These are phyloP conservation scores for Cercospora sp. DNA, from an alignment of 2,329 filamentous ascomycete genomes.

Conservation along the genomic window DNA sequence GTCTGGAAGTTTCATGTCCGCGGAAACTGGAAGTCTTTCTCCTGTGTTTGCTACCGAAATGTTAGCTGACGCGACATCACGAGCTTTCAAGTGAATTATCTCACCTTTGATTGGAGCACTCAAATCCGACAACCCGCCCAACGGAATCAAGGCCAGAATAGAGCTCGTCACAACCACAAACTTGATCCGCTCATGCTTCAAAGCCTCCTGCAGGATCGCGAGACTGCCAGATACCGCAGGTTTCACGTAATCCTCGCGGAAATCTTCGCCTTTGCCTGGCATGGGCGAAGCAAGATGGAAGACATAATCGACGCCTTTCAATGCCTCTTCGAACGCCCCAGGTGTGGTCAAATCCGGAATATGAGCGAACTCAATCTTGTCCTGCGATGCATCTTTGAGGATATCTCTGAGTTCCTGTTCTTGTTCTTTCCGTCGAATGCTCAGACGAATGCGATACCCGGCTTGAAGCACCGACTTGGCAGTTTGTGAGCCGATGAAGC, in stretches of 20 bases:
- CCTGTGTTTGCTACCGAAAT: not conserved
- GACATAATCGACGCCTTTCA: conserved; percentile 33
- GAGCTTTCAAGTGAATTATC: not conserved
- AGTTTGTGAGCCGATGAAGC: conserved; percentile 36
- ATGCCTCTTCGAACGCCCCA: conserved; percentile 22
- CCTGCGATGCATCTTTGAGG: conserved; percentile 3
- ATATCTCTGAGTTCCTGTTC: not conserved
- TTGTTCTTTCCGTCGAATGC: conserved; percentile 22
- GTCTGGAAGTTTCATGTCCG: conserved; percentile 1
- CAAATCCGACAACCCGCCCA: conserved; percentile 8
- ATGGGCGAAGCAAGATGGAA: conserved; percentile 39
- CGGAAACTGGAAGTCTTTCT: not conserved
- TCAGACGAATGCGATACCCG: conserved; percentile 26
- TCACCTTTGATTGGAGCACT: not conserved
- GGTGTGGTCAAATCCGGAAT: conserved; percentile 23
- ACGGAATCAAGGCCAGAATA: conserved; percentile 21
- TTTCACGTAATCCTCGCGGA: conserved; percentile 29
- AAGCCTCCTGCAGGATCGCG: conserved; percentile 30
- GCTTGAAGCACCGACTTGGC: conserved; percentile 25
- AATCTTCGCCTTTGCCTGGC: conserved; percentile 22
- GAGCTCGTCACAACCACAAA: conserved; percentile 35
- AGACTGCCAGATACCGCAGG: conserved; percentile 35
- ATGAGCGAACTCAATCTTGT: conserved; percentile 20
- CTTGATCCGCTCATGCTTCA: conserved; percentile 30
- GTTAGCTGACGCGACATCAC: not conserved